These are phyloP conservation scores for Candida dajiaensis DNA, from an alignment of 805 yeast species.

Conservation along the genomic window DNA sequence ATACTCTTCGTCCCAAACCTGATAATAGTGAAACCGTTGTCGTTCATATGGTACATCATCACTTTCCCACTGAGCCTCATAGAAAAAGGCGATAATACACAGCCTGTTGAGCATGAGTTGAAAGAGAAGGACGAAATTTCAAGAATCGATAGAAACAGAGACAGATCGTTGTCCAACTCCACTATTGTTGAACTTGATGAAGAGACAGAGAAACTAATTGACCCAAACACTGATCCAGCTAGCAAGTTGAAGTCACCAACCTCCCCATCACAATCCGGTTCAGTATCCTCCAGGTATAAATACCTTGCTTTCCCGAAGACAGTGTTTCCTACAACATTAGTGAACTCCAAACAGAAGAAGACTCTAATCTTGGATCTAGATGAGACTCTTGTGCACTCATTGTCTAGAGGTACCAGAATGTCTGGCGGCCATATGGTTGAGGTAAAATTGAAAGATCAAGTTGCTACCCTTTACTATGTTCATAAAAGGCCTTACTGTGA, in stretches of 20 bases:
- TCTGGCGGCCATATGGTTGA: constrained; percentile 69
- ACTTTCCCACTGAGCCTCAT: constrained; percentile 51
- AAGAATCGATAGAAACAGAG: neutral
- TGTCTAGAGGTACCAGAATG: constrained; percentile 50
- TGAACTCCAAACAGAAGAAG: constrained; percentile 41
- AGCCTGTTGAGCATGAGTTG: neutral
- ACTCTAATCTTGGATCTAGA: constrained; percentile 85
- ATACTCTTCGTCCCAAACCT: constrained; percentile 44
- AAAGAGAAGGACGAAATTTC: neutral
- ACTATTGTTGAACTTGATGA: constrained; percentile 13
- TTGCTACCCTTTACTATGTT: constrained; percentile 81
- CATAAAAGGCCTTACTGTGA: constrained; percentile 92
- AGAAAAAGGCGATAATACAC: constrained; percentile 16
- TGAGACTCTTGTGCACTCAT: constrained; percentile 90
- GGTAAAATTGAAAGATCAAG: constrained; percentile 58
- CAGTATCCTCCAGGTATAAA: constrained; percentile 11
- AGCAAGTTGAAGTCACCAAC: constrained; percentile 20
- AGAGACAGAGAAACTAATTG: constrained; percentile 3
- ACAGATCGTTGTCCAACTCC: constrained; percentile 1
- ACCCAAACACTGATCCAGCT: neutral
- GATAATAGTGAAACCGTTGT: constrained; percentile 46
- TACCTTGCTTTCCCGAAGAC: constrained; percentile 30
- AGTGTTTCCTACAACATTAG: constrained; percentile 37
- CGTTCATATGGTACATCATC: constrained; percentile 42
- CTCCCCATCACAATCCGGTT: constrained; percentile 16